Evolutionary conservation across 169 alveolate species (phyloP), one percentile per base, ranked within the genome.

Genomic region (Besnoitia besnoiti): DNA sequence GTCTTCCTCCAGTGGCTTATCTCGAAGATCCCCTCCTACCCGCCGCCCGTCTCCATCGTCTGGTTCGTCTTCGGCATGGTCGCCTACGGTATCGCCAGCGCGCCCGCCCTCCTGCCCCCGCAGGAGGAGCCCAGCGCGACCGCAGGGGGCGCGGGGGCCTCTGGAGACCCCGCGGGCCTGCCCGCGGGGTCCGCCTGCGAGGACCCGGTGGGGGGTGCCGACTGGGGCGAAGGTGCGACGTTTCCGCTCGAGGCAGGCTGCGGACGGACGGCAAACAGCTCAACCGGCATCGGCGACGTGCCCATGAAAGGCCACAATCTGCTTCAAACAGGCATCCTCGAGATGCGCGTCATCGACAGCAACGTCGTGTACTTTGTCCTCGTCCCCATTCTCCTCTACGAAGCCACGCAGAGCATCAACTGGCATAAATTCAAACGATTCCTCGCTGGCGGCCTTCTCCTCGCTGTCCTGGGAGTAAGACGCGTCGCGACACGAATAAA

Each of bases 321-420:
- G 4, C 75, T 88, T 16, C 94, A 92, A 33, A 87, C 90, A 0
- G 94, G 90, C 0, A 87, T 92, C 40, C 73, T 92, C 5, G 94
- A 85, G 42, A 92, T 85, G 92, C 92, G 94, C n/a, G 84, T 82
- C n/a, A 85, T 92, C 35, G 94, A 92, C 47, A 61, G 90, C 44
- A 76, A 84, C 47, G 96, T 97, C 75, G 96, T 97, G 49, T 97
- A 97, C 91, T 97, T 92, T 85, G 93, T 96, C 30, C 94, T 96
- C 73, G 93, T 97, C 79, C 98, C 98, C 30, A 97, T 97, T 37
- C 94, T 97, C 73, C 94, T 97, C 67, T 97, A 97, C 85, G 98
- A 97, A 92, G 98, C 98, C 39, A 96, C 98, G 3, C 98, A 96
- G 85, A 96, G 96, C 61, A 96, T 97, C 76, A 95, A 97, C 94